Conservation (phyloP, 1,139 yeast species). For the Hyphopichia fennica region DNA sequence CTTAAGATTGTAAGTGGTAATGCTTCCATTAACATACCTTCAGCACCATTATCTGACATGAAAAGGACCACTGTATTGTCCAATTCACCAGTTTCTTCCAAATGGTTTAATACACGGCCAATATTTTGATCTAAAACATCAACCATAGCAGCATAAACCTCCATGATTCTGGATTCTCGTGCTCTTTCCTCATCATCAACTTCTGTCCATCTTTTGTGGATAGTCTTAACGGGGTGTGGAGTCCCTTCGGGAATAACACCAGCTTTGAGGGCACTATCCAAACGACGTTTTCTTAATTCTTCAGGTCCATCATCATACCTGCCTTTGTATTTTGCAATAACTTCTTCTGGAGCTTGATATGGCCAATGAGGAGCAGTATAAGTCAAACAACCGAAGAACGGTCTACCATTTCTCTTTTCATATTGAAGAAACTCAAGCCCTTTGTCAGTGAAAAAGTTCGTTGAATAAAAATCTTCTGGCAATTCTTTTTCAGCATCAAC, state of each 20-base stretch:
- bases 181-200: constrained; percentile 32
- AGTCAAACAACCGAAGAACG: constrained; percentile 53
- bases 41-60: constrained; percentile 64
- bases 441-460: constrained; percentile 45
- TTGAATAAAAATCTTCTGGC: constrained; percentile 50
- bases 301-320: constrained; percentile 51
- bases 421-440: constrained; percentile 36
- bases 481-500: constrained; percentile 34
- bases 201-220: constrained; percentile 41
- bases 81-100: constrained; percentile 40
- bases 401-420: constrained; percentile 34
- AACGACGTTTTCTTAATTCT: constrained; percentile 36
- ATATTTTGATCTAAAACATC: constrained; percentile 50
- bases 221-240: constrained; percentile 48
- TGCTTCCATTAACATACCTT: constrained; percentile 58
- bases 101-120: constrained; percentile 43
- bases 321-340: constrained; percentile 49
- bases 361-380: constrained; percentile 69
- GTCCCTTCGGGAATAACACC: constrained; percentile 47
- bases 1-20: constrained; percentile 37
- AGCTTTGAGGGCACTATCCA: constrained; percentile 37
- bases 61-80: constrained; percentile 55
- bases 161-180: constrained; percentile 48
- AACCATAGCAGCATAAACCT: constrained; percentile 63
- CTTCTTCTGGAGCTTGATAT: constrained; percentile 52